Evolutionary conservation across 1,139 yeast species (phyloP), one percentile per base, ranked within the genome.

Genomic region (Zygosaccharomyces sapae): DNA sequence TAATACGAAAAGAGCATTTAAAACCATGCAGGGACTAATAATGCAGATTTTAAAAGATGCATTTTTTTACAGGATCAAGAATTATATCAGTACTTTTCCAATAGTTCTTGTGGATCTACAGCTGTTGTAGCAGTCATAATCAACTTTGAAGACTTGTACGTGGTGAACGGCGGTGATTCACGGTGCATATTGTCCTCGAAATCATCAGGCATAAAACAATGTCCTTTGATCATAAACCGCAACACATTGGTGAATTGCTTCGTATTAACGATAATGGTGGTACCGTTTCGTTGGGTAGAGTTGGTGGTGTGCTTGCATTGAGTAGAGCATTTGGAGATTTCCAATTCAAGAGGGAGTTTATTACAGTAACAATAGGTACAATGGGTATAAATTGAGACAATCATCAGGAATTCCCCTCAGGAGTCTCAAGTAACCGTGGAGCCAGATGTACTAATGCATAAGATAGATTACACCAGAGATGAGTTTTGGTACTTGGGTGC

Each of bases 311-410:
- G 0, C 66, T 85, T 49, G 90, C 90, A 5, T 68, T 85, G 44
- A 79, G 86, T 38, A 70, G 92, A 58, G 90, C 92, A n/a, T 81
- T 85, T 67, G 89, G 92, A 4, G 92, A 85, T 63, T 83, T 81
- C 61, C 76, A 76, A 54, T 85, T 85, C 64, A 85, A 72, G 54
- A 57, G 67, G 64, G 82, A 72, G 47, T 75, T 56, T 59, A 66
- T 66, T 56, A 71, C 67, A 49, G 62, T 60, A 51, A 62, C 62
- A 46, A 67, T 59, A 49, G 67, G 65, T 53, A 62, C 61, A 52
- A 70, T 62, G 58, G 65, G 62, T 33, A 46, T 29, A 43, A 41
- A 34, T 44, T 47, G 31, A 49, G 50, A 22, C 52, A 51, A 25
- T 46, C 47, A 34, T 29, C 37, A 27, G 54, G 53, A n/a, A 65